Conservation (phyloP, 352 stramenopile species). For the Synura sp. region DNA sequence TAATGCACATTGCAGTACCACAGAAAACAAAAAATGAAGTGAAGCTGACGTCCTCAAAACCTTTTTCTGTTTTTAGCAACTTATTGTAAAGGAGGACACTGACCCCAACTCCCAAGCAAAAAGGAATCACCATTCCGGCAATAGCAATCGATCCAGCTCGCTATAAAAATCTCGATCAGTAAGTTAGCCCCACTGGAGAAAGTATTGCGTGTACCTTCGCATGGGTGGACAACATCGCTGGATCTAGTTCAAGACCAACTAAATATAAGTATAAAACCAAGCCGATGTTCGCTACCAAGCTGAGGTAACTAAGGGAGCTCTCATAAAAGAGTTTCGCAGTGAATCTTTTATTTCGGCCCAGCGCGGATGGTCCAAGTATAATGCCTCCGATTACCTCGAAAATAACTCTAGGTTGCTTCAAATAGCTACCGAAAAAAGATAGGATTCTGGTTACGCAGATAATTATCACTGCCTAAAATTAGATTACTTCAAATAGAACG, state of each 20-base stretch:
- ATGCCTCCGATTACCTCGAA: constrained; percentile 37
- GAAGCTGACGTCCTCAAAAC: constrained; percentile 13
- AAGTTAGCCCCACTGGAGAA: no score
- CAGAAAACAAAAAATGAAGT: constrained; percentile 41
- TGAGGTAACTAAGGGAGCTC: not conserved
- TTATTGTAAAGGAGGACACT: not conserved
- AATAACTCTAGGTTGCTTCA: constrained; percentile 27
- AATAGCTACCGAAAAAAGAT: not conserved
- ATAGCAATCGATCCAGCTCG: constrained; percentile 29
- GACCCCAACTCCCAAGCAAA: constrained; percentile 29
- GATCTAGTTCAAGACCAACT: constrained; percentile 13
- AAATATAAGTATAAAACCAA: constrained; percentile 23
- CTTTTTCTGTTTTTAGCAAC: constrained; percentile 3
- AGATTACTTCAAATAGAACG: no score
- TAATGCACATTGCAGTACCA: constrained; percentile 42
- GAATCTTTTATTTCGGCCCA: not conserved
- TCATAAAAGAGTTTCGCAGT: not conserved
- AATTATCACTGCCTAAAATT: no score
- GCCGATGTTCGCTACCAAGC: constrained; percentile 11
- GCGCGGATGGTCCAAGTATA: constrained; percentile 19
- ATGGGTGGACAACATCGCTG: no score
- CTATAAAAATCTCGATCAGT: no score
- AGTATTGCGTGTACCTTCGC: no score
- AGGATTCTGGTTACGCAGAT: not conserved
- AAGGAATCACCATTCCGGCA: constrained; percentile 38